These are phyloP conservation scores for Ustanciosporium gigantosporum DNA, from an alignment of 1,284 basidiomycete species.

Conservation along the genomic window DNA sequence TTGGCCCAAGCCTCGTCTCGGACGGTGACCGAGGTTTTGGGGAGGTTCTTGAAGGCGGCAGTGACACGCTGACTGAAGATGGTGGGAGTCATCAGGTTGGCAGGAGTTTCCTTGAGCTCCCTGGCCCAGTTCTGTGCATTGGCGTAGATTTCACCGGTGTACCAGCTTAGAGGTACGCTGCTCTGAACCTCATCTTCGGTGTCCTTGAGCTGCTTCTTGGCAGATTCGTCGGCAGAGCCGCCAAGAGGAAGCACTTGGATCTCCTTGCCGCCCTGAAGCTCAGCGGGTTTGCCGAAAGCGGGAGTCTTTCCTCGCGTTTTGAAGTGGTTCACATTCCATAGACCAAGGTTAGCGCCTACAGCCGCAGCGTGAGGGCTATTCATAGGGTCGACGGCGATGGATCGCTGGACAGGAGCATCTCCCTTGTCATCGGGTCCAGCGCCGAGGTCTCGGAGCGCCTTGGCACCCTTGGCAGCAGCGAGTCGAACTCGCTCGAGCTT, in stretches of 20 bases:
- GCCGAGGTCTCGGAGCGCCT: conserved; percentile 53
- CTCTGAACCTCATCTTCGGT: conserved; percentile 45
- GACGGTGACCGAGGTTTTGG: conserved; percentile 73
- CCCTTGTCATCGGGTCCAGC: conserved; percentile 32
- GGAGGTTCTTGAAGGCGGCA: conserved; percentile 71
- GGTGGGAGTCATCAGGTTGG: conserved; percentile 68
- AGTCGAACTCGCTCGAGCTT: conserved; percentile 51
- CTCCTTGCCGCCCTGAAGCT: conserved; percentile 53
- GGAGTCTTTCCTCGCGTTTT: conserved; percentile 52
- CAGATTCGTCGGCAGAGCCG: conserved; percentile 33
- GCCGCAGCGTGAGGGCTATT: conserved; percentile 55
- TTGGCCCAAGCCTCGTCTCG: conserved; percentile 84
- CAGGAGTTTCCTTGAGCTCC: conserved; percentile 82
- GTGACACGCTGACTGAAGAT: conserved; percentile 74
- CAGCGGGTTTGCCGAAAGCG: conserved; percentile 34
- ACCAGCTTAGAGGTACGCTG: conserved; percentile 53
- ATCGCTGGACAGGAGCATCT: conserved; percentile 28
- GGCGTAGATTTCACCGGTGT: conserved; percentile 67
- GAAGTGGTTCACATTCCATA: conserved; percentile 58
- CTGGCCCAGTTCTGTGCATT: conserved; percentile 81
- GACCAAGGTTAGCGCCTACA: conserved; percentile 49
- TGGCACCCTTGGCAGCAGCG: conserved; percentile 56
- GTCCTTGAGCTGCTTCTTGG: conserved; percentile 53
- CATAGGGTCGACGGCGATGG: conserved; percentile 51
- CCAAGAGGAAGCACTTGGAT: conserved; percentile 44